Evolutionary conservation across 441 rosid genomes (phyloP), one percentile per base, ranked within the genome.

Genomic region (Flueggea neowawraea): DNA sequence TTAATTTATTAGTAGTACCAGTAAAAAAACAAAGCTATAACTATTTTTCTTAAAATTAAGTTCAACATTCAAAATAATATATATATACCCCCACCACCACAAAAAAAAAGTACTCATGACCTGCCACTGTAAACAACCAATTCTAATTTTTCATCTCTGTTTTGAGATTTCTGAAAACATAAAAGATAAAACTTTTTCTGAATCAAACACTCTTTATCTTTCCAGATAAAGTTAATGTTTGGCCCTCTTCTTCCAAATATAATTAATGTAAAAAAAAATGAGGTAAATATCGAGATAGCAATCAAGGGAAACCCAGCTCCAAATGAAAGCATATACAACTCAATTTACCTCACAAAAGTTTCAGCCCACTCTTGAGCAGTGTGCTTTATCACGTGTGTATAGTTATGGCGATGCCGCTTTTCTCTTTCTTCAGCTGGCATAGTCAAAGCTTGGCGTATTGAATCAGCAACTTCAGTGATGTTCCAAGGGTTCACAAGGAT

Each of bases 291-390:
- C 54, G 41, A 39, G 12, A 55, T 63, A 56, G 14, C 41, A 3
- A 56, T 16, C 16, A 6, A 22, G 45, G 48, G 28, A 22, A 22
- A 22, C 28, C 28, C 55, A 57, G 52, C 39, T 16, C 47, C 62
- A 32, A 54, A 47, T 28, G 55, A 50, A 14, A 47, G 10, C 54
- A 51, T 48, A 10, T 55, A 39, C 43, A 53, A 61, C 36, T 12
- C 62, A 60, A 55, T 36, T 39, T 80, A 92, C 99, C 99, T 95
- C 15, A 95, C 99, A 73, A 95, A 95, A 47, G 90, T 92, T 80
- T 92, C 99, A 13, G 99, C 99, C 99, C 99, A 95, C 81, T 90
- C 93, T 78, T 92, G 98, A 64, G 99, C 97, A 49, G 98, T 95
- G 66, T 92, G 99, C 63, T 69, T 79, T 50, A 82, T 84, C 57